Conservation (phyloP, 306 rosid species). For the Cicer bijugum region DNA sequence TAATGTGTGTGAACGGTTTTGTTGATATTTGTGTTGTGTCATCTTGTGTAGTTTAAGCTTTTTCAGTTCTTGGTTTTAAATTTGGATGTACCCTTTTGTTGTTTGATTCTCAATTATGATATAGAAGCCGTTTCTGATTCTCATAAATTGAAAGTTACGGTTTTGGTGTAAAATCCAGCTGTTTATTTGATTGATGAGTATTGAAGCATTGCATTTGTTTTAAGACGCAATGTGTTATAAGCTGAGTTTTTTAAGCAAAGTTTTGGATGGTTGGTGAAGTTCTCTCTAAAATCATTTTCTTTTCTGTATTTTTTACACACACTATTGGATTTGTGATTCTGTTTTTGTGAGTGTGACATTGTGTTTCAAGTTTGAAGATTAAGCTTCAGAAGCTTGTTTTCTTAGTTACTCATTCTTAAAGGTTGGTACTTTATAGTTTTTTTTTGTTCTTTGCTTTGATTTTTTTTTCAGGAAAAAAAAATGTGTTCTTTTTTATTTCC, state of each 20-base stretch:
- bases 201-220: constrained; percentile 51
- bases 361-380: constrained; percentile 57
- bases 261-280: constrained; percentile 41
- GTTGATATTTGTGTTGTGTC: constrained; percentile 44
- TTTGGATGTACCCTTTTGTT: constrained; percentile 47
- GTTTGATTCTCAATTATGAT: constrained; percentile 42
- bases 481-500: constrained; percentile 17
- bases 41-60: constrained; percentile 40
- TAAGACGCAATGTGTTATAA: neutral
- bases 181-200: constrained; percentile 51
- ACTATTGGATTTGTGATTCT: neutral
- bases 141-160: constrained; percentile 39
- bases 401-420: constrained; percentile 66
- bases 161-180: constrained; percentile 45
- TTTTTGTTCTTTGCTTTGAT: constrained; percentile 48
- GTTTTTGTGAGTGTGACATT: constrained; percentile 19
- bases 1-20: constrained; percentile 38
- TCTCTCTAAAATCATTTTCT: constrained; percentile 40
- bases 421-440: constrained; percentile 62
- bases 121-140: constrained; percentile 50
- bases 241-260: constrained; percentile 42
- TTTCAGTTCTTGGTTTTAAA: constrained; percentile 1
- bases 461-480: constrained; percentile 40
- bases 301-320: neutral
- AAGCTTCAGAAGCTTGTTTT: constrained; percentile 54